Base-by-base conservation (phyloP, 768 basidiomycete species). In the Serendipita sp. region DNA sequence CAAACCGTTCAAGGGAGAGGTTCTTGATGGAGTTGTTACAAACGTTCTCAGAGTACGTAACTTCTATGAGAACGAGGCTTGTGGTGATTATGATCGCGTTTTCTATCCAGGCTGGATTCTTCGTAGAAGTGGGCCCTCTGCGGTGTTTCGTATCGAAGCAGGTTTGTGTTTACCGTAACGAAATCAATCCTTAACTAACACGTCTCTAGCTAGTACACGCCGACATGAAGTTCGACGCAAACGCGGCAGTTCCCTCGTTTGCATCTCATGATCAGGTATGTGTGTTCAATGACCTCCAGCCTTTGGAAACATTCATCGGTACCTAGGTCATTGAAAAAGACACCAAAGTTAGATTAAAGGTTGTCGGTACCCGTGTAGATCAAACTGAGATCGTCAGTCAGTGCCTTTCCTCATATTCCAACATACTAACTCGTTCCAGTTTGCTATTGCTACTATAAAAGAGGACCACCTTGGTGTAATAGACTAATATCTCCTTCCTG, bases 1-100 rank as follows among this genome's bases (percentile, higher is more conserved):
- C 82, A 94, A 97, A 74, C 96, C 96, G n/a, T 98, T 98, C 81
- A 96, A 97, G 74, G 94, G 93, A 8, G 95, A 99, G 72, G 95
- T 97, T 3, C 89, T 99, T 16, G 96, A 99, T 72, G 95, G 92
- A 0, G 86, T 93, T 2, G 95, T 99, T 16, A 87, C 86, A 70
- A 93, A 90, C 66, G 96, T 99, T 40, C 94, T 86, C 73, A 96
- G 96, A 81, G 95, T 92, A 68, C 70, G 84, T 64, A 3, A 44
- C 8, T 45, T 37, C 11, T 34, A 16, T 8, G 50, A 23, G 0
- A 40, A 5, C 18, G 27, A 15, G 1, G 13, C 3, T 34, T 37
- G 15, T 1, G 34, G 13, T 67, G 44, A 40, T 36, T 29, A 44
- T 46, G 53, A 50, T 45, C 40, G 31, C 15, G 45, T 33, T 64